These are phyloP conservation scores for Pisolithus orientalis DNA, from an alignment of 768 basidiomycete species.

Conservation along the genomic window DNA sequence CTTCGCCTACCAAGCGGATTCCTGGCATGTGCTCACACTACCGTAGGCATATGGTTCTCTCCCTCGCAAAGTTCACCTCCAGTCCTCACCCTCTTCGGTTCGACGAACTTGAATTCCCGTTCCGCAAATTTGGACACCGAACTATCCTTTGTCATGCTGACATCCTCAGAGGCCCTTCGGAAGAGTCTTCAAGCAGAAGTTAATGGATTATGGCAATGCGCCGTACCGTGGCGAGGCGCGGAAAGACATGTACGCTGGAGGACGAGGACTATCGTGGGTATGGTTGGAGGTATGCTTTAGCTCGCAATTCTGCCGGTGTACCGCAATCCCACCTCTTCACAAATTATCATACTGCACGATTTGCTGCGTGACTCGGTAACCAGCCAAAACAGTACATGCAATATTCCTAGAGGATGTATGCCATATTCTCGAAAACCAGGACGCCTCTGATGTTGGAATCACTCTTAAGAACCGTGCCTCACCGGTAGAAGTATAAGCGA, in stretches of 20 bases:
- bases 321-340: too few species aligned
- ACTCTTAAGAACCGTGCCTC: too few species aligned
- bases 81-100: slow-evolving; percentile 81
- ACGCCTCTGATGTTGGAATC: too few species aligned
- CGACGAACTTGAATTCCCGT: slow-evolving; percentile 90
- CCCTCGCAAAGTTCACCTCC: slow-evolving; percentile 47
- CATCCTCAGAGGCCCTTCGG: slow-evolving; percentile 50
- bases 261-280: slow-evolving; percentile 56
- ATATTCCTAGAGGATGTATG: too few species aligned
- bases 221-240: slow-evolving; percentile 53
- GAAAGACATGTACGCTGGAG: slow-evolving; percentile 53
- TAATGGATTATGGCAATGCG: slow-evolving; percentile 41
- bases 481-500: too few species aligned
- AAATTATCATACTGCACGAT: too few species aligned
- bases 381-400: too few species aligned
- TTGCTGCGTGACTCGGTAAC: too few species aligned
- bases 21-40: not conserved
- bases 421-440: too few species aligned
- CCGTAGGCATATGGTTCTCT: slow-evolving; percentile 82
- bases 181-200: slow-evolving; percentile 49
- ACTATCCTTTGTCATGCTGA: slow-evolving; percentile 78
- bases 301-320: not conserved
- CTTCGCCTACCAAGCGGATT: not conserved
- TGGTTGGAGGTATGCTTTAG: slow-evolving; percentile 69
- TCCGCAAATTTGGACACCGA: slow-evolving; percentile 90